These are phyloP conservation scores for Cutaneotrichosporon sp. DNA, from an alignment of 1,284 basidiomycete genomes.

Conservation along the genomic window DNA sequence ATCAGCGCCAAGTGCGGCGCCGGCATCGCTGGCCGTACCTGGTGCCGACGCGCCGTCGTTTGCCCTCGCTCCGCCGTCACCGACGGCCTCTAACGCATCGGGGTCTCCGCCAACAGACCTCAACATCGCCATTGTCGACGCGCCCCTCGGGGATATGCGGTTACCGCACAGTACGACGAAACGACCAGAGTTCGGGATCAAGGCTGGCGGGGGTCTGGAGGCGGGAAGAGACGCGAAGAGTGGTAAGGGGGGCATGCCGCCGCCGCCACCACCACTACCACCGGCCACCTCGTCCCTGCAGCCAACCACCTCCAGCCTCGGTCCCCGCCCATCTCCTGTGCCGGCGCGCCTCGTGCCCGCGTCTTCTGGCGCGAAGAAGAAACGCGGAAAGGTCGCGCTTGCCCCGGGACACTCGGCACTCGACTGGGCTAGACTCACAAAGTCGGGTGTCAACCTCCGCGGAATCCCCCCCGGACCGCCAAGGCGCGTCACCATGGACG, in stretches of 20 bases:
- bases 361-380: conserved; percentile 38
- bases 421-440: conserved; percentile 88
- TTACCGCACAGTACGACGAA: conserved; percentile 37
- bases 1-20: conserved; percentile 47
- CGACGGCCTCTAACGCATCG: conserved; percentile 56
- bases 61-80: conserved; percentile 54
- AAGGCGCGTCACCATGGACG: conserved; percentile 71
- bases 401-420: conserved; percentile 86
- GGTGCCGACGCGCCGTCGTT: conserved; percentile 16
- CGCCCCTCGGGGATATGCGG: conserved; percentile 41
- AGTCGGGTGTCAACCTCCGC: conserved; percentile 68
- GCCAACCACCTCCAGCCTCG: background rate
- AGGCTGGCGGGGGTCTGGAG: conserved; percentile 27
- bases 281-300: conserved; percentile 57
- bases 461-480: conserved; percentile 53
- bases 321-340: background rate
- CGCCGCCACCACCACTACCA: conserved; percentile 43
- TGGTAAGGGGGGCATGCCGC: background rate
- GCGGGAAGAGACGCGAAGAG: background rate
- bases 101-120: conserved; percentile 38
- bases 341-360: background rate
- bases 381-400: conserved; percentile 74
- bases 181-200: conserved; percentile 38
- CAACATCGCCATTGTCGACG: conserved; percentile 42
- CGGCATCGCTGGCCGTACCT: conserved; percentile 10